A percentile compares a stretch with the other conserved stretches of the same genome.
Conservation (phyloP, 192 early-diverging fungal genomes). For the Phycomyces blakesleeanus region DNA sequence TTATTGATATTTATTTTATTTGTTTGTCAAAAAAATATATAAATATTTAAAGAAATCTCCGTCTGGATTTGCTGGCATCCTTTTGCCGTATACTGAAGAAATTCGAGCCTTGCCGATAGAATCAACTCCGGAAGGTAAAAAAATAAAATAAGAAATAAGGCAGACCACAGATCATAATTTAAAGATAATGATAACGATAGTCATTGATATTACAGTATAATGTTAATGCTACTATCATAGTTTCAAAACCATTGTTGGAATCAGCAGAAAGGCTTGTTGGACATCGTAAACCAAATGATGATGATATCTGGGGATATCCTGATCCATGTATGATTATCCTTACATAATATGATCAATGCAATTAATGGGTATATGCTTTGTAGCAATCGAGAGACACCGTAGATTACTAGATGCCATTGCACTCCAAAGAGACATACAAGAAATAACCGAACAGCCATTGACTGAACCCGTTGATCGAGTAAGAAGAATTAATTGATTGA, state of each 20-base stretch:
- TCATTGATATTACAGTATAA: too few species aligned
- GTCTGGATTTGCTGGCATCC: slow-evolving; percentile 60
- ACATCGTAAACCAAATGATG: neutral
- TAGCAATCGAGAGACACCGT: too few species aligned
- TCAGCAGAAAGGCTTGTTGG: neutral
- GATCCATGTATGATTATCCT: slow-evolving; percentile 10
- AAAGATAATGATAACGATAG: too few species aligned
- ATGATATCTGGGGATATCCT: neutral
- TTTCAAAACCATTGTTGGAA: neutral
- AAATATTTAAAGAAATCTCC: slow-evolving; percentile 48
- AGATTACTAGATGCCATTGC: too few species aligned
- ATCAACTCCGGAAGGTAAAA: slow-evolving; percentile 15
- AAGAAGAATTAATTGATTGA: too few species aligned
- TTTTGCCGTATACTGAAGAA: slow-evolving; percentile 77
- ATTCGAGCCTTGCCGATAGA: slow-evolving; percentile 45
- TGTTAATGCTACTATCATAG: too few species aligned
- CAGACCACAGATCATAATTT: too few species aligned
- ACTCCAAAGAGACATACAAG: too few species aligned
- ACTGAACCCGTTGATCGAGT: too few species aligned
- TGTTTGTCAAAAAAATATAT: neutral
- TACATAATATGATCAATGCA: too few species aligned
- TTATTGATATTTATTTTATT: neutral
- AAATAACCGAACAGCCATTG: too few species aligned
- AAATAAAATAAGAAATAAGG: neutral
- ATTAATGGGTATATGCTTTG: neutral